Evolutionary conservation across 345 rosid genomes (phyloP), one percentile per base, ranked within the genome.

Genomic region (Corymbia maculata): DNA sequence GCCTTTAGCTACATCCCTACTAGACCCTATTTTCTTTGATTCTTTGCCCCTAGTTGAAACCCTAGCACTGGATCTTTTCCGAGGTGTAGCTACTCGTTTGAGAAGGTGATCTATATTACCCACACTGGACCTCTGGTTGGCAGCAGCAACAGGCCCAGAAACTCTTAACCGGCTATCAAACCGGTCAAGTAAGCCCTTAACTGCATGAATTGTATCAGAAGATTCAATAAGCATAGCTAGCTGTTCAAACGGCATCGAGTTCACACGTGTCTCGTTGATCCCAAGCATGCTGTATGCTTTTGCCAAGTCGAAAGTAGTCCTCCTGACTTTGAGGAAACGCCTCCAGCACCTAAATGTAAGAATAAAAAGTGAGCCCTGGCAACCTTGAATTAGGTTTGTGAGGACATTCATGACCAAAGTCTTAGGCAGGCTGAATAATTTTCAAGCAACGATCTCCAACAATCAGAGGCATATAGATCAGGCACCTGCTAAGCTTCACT

Each of bases 41-140:
- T 91, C 97, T 88, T 94, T 94, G 85, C 87, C 94, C 92, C 94
- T 94, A 80, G 64, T 4, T 89, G 92, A 88, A 68, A 91, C 87
- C 85, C 94, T 93, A 13, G 92, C 88, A 86, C 90, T 89, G 84
- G 91, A 85, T 89, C 94, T 94, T 92, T 91, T 96, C 92, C 91
- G 94, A 4, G 99, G 97, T 45, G 96, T 93, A 55, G 94, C 96
- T 85, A 98, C 98, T 93, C 97, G 93, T 91, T 92, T 94, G 75
- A 97, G 95, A 89, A 98, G 98, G 92, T 97, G 98, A 93, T 97
- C 98, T 80, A 97, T 95, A 90, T 95, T 95, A 86, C 93, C 97
- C 92, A 94, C 80, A 30, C 87, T 88, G 53, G 92, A 90, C 51
- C 92, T 51, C 30, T 90, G 90, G 88, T 88, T 90, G 80, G 87